Base-by-base conservation (phyloP, 2,329 filamentous ascomycete genomes). In the Aurifilum marmelostoma region DNA sequence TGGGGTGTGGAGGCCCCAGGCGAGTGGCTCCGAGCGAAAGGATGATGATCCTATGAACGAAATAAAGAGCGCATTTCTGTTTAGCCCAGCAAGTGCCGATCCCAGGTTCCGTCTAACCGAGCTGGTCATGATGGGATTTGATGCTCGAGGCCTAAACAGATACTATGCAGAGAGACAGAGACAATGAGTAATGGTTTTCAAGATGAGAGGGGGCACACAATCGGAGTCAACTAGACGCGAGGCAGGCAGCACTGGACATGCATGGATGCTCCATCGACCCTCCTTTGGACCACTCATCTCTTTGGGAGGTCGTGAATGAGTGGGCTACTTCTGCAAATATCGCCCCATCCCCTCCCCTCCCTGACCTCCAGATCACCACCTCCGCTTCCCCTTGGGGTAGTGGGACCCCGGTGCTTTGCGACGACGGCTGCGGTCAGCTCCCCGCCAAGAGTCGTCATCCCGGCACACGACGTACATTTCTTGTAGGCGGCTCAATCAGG, bases 351-450 rank as follows among this genome's bases (percentile, higher is more conserved):
- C 50, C 18, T 41, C 56, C 63, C 24, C 58, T 58, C 61, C 29
- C 50, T 41, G 24, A 60, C 11, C 59, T 39, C 65, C 54, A 41
- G 59, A 67, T 67, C 59, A 41, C 24, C 52, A 54, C 59, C 29
- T 16, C 60, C 52, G 47, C 60, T 43, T 67, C 67, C 67, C 60
- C 67, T 37, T 41, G 59, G 65, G 64, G 67, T 41, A 63, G 47
- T 60, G 16, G 56, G 56, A 2, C 64, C 52, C n/a, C 32, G 39
- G 29, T 56, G 32, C 14, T 41, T 27, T 8, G 24, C 50, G 21
- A 63, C 59, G 59, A 34, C 41, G 41, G 50, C 60, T 32, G 47
- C 47, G 16, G n/a, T 24, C 52, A 43, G 58, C 21, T 56, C 29
- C 34, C 39, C 60, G 29, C 56, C 64, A 59, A 54, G 43, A 58